These are phyloP conservation scores for Euphorbia lathyris DNA, from an alignment of 345 rosid genomes.

Conservation along the genomic window DNA sequence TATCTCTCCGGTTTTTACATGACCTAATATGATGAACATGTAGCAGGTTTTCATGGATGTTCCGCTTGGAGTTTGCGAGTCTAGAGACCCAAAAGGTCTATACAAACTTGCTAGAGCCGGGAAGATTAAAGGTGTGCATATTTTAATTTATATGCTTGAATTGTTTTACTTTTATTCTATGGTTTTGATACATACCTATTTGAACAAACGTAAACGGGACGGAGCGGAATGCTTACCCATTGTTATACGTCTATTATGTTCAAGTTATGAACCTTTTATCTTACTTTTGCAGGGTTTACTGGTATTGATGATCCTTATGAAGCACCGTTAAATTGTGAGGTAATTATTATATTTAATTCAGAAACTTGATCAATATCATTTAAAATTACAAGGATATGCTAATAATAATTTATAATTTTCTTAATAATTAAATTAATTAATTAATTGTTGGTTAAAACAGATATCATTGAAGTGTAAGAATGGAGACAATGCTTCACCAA, in stretches of 20 bases:
- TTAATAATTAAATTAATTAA: not conserved
- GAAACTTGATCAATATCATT: not conserved
- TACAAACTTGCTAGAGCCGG: conserved; percentile 34
- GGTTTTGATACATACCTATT: no score
- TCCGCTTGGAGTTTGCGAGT: conserved; percentile 27
- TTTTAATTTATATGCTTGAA: not conserved
- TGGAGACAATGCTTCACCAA: conserved; percentile 18
- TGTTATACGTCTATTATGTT: no score
- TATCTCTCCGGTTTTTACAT: no score
- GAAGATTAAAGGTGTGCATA: conserved; percentile 27
- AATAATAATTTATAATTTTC: no score
- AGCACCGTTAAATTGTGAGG: conserved; percentile 23
- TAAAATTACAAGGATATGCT: no score
- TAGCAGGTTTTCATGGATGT: conserved; percentile 34
- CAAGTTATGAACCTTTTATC: not conserved
- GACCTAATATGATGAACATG: not conserved
- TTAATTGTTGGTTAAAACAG: conserved; percentile 6
- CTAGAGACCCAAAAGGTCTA: conserved; percentile 33
- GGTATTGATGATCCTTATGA: conserved; percentile 34
- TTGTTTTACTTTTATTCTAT: not conserved
- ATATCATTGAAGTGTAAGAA: conserved; percentile 17
- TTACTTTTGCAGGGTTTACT: conserved; percentile 23
- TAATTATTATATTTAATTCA: not conserved
- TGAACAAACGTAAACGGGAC: no score
- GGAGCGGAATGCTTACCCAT: no score